Evolutionary conservation across 352 stramenopile species (phyloP).

Genomic region (Globisporangium emineosum): DNA sequence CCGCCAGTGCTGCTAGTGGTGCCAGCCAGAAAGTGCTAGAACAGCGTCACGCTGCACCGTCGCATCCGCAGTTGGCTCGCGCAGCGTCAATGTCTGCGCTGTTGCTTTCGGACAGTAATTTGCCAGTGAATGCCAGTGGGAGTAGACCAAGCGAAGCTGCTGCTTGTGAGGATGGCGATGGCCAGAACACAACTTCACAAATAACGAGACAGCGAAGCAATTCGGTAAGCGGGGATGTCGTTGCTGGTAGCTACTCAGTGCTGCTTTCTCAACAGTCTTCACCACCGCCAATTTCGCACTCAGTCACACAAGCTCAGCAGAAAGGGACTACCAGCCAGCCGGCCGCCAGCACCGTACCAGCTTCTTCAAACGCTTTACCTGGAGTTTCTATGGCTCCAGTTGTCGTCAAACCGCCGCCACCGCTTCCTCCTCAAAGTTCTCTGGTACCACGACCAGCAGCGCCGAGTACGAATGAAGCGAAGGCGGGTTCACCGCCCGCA

Average conservation of each 20-base stretch:
- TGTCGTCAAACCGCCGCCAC: not conserved
- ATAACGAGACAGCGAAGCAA: constrained; percentile 14
- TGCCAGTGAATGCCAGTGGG: no score
- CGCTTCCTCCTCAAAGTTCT: not conserved
- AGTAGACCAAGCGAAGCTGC: not conserved
- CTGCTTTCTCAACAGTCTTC: not conserved
- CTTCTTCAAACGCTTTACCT: not conserved
- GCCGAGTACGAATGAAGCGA: constrained; percentile 2
- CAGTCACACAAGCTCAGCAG: not conserved
- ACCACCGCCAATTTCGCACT: not conserved
- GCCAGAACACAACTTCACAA: not conserved
- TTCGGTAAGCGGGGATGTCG: not conserved
- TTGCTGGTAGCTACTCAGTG: not conserved
- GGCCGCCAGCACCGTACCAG: not conserved
- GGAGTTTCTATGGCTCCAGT: not conserved
- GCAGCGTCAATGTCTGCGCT: constrained; percentile 8
- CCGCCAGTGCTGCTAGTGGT: not conserved
- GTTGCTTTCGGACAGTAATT: no score
- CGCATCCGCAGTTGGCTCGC: constrained; percentile 6
- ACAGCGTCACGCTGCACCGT: not conserved
- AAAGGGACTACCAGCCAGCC: not conserved
- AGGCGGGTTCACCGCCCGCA: not conserved
- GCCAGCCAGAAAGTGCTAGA: not conserved
- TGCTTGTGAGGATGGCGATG: not conserved
- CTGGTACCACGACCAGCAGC: not conserved